These are phyloP conservation scores for Hypoxylon sp. DNA, from an alignment of 2,329 filamentous ascomycete species.

Conservation along the genomic window DNA sequence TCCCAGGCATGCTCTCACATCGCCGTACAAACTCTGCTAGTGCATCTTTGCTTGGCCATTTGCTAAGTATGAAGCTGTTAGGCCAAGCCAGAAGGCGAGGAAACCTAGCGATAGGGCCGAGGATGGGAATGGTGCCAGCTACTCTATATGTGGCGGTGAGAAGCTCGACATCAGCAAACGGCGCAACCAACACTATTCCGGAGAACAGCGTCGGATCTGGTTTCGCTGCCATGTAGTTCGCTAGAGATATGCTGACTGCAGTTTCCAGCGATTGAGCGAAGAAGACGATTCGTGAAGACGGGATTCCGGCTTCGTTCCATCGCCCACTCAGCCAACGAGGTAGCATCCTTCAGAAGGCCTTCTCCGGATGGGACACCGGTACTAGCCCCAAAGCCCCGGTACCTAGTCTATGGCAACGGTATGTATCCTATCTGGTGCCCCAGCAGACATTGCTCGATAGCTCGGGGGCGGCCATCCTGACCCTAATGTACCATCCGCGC, in stretches of 20 bases:
- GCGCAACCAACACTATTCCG: conserved; percentile 69
- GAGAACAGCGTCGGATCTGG: conserved; percentile 63
- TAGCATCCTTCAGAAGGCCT: conserved; percentile 68
- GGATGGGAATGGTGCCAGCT: conserved; percentile 67
- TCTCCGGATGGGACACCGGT: conserved; percentile 68
- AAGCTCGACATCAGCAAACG: conserved; percentile 68
- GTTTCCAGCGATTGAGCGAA: conserved; percentile 63
- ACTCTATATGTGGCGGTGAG: conserved; percentile 71
- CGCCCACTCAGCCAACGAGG: conserved; percentile 68
- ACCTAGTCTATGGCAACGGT: conserved; percentile 73
- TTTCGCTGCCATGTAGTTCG: conserved; percentile 51
- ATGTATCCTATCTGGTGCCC: conserved; percentile 67
- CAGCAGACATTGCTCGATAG: conserved; percentile 69
- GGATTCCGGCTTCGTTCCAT: conserved; percentile 65
- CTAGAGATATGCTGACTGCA: conserved; percentile 56
- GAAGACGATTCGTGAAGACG: conserved; percentile 64
- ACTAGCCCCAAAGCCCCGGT: conserved; percentile 71
- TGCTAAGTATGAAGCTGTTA: conserved; percentile 56
- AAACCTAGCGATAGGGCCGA: conserved; percentile 66
- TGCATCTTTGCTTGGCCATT: conserved; percentile 66
- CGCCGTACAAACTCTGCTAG: conserved; percentile 61
- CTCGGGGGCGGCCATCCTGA: conserved; percentile 68
- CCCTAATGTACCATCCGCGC: conserved; percentile 69
- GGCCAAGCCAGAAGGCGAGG: conserved; percentile 63
- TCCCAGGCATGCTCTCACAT: conserved; percentile 52